A percentile compares a stretch with the other conserved stretches of the same genome.
These are phyloP conservation scores for Licmophora abbreviata DNA, from an alignment of 108 stramenopile species.

Conservation along the genomic window DNA sequence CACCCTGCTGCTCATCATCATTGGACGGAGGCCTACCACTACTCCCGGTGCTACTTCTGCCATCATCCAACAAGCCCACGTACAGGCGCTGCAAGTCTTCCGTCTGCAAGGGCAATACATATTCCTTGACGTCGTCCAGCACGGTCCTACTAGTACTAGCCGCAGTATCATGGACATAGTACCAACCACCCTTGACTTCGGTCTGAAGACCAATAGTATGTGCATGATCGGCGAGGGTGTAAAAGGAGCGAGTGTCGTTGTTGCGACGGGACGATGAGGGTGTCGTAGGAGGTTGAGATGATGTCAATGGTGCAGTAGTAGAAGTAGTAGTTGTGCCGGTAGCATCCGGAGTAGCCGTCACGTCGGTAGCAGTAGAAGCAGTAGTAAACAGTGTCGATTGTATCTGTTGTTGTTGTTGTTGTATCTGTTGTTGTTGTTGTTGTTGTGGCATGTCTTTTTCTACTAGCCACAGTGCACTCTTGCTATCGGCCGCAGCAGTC, in stretches of 20 bases:
- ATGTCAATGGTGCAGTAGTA: neutral
- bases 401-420: neutral
- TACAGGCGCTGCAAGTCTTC: conserved; percentile 29
- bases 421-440: neutral
- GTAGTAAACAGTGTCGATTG: neutral
- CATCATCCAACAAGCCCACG: conserved; percentile 17
- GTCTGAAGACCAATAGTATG: conserved; percentile 19
- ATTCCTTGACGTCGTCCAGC: conserved; percentile 20
- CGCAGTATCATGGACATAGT: conserved; percentile 1
- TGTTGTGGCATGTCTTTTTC: neutral
- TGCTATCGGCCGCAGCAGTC: too few species aligned
- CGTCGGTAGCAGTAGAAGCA: neutral
- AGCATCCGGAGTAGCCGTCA: neutral
- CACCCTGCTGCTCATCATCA: neutral
- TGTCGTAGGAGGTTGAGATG: neutral
- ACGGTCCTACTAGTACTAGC: neutral
- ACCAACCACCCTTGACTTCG: conserved; percentile 29
- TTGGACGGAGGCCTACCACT: neutral
- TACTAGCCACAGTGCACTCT: neutral
- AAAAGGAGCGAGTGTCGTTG: conserved; percentile 7
- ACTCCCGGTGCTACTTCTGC: neutral
- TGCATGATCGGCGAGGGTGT: conserved; percentile 36
- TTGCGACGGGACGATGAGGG: neutral
- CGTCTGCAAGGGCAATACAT: conserved; percentile 24
- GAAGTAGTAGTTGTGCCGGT: neutral